Conservation (phyloP, 2,329 filamentous ascomycete genomes). For the Neofusicoccum parvum region DNA sequence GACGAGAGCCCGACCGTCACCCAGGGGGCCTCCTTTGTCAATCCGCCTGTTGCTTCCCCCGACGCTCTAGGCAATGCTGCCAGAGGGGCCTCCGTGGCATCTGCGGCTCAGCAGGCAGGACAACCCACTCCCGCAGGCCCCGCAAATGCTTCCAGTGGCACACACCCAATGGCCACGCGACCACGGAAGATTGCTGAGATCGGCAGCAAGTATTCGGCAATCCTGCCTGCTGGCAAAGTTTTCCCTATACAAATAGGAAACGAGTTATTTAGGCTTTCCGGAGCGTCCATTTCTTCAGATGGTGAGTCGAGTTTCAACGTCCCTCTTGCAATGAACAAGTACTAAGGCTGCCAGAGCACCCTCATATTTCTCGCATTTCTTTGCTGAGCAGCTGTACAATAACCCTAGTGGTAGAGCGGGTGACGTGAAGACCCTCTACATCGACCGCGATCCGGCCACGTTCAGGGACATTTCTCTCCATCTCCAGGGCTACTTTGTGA, state of each 20-base stretch:
- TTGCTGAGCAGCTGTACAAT: slow-evolving; percentile 76
- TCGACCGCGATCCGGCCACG: slow-evolving; percentile 87
- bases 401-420: slow-evolving; percentile 56
- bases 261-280: slow-evolving; percentile 68
- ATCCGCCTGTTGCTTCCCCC: neutral
- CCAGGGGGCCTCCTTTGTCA: neutral
- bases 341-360: slow-evolving; percentile 71
- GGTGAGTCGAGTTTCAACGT: slow-evolving; percentile 53
- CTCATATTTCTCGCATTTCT: slow-evolving; percentile 95
- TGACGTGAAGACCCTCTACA: slow-evolving; percentile 80
- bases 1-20: slow-evolving; percentile 9
- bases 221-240: slow-evolving; percentile 70
- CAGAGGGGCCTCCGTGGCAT: slow-evolving; percentile 19
- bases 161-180: neutral
- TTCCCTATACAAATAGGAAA: slow-evolving; percentile 73
- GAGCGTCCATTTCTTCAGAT: slow-evolving; percentile 71
- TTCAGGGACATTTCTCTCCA: slow-evolving; percentile 89
- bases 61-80: neutral
- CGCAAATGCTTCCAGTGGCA: neutral
- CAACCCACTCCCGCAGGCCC: neutral
- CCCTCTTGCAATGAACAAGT: slow-evolving; percentile 12
- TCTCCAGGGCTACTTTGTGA: slow-evolving; percentile 86
- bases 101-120: slow-evolving; percentile 22
- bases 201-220: slow-evolving; percentile 25
- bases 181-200: slow-evolving; percentile 14